Percentiles rank a stretch among this genome's conserved stretches.
Conservation (phyloP, 495 filamentous ascomycete genomes). For the Saxophila tyrrhenica region DNA sequence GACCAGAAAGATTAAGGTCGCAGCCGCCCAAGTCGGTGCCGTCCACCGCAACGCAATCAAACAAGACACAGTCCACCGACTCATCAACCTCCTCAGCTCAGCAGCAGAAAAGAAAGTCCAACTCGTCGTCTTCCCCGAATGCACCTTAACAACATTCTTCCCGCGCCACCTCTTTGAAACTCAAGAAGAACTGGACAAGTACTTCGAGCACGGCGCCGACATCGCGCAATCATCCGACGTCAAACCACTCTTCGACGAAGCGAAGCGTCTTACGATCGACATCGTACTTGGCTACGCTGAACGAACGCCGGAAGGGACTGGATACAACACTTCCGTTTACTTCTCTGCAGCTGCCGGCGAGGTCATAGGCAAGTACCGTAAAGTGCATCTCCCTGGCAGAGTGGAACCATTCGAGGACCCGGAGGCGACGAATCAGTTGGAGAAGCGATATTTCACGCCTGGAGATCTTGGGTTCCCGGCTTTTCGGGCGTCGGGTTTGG, state of each 20-base stretch:
- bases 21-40: constrained; percentile 17
- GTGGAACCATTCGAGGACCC: constrained; percentile 36
- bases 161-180: constrained; percentile 34
- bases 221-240: constrained; percentile 28
- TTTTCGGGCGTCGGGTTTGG: constrained; percentile 36
- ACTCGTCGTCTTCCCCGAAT: constrained; percentile 39
- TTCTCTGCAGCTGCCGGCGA: constrained; percentile 32
- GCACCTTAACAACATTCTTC: constrained; percentile 41
- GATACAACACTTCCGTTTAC: constrained; percentile 38
- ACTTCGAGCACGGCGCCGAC: constrained; percentile 35
- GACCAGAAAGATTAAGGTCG: constrained; percentile 14
- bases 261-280: constrained; percentile 33
- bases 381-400: constrained; percentile 40
- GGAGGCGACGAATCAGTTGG: constrained; percentile 37
- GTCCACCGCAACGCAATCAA: constrained; percentile 16
- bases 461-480: constrained; percentile 39
- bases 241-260: constrained; percentile 37
- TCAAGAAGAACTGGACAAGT: constrained; percentile 31
- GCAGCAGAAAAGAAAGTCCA: constrained; percentile 30
- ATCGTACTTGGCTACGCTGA: constrained; percentile 40
- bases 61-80: constrained; percentile 30
- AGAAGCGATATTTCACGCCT: constrained; percentile 40
- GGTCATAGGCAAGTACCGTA: constrained; percentile 39
- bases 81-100: constrained; percentile 33
- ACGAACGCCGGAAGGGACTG: constrained; percentile 24